phyloP scores from a whole-genome alignment of 75 land plant genomes.

The Pseudotsuga menziesii region DNA sequence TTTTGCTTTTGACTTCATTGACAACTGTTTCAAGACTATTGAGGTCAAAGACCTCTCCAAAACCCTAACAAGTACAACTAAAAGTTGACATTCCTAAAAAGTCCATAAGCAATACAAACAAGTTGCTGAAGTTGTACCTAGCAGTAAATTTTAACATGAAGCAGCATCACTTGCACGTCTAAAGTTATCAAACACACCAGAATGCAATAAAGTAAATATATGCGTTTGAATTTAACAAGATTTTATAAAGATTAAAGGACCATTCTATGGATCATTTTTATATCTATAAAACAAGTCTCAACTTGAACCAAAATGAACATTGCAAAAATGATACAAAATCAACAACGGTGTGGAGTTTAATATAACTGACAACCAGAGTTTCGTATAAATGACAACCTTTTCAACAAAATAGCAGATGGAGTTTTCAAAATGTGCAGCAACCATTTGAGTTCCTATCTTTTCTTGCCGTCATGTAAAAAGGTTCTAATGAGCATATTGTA shows the following conservation, averaged over 20 bases:
- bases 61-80: not conserved
- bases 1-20: not conserved
- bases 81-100: not conserved
- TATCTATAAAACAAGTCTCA: not conserved
- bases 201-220: not conserved
- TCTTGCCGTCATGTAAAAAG: not conserved
- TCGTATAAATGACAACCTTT: too few species aligned
- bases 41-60: not conserved
- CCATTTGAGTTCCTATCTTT: too few species aligned
- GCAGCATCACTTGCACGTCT: too few species aligned
- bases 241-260: not conserved
- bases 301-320: constrained; percentile 1
- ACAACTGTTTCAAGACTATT: not conserved
- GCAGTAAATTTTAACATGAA: not conserved
- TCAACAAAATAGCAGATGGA: too few species aligned
- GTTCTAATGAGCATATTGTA: not conserved
- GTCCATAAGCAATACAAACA: not conserved
- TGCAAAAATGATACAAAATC: not conserved
- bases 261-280: not conserved
- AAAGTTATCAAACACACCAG: not conserved
- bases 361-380: too few species aligned
- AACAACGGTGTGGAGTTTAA: too few species aligned
- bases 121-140: not conserved
- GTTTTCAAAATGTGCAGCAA: too few species aligned
- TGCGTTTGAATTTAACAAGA: not conserved